Conservation (phyloP, 352 stramenopile genomes). For the Nothophytophthora sp. region DNA sequence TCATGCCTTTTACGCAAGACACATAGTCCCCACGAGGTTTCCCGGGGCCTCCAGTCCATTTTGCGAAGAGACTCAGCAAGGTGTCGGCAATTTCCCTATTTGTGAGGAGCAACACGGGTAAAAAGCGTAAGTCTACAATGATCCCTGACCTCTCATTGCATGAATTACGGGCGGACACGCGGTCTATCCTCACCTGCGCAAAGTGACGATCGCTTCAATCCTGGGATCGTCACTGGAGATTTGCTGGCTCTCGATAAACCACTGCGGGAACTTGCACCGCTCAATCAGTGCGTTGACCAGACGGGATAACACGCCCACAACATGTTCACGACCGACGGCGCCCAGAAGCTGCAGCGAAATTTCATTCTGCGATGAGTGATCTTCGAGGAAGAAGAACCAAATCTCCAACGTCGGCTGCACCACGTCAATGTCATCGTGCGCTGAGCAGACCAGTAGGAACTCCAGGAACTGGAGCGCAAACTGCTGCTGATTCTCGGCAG, state of each 20-base stretch:
- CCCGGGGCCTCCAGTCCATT: conserved; percentile 61
- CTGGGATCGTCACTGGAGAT: conserved; percentile 58
- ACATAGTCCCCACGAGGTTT: conserved; percentile 37
- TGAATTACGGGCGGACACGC: not conserved
- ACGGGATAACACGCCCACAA: conserved; percentile 48
- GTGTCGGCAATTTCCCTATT: conserved; percentile 81
- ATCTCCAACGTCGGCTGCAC: conserved; percentile 81
- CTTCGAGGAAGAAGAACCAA: conserved; percentile 88
- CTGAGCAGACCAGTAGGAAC: conserved; percentile 63
- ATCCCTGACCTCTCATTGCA: not conserved
- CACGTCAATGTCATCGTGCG: conserved; percentile 50
- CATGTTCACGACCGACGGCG: conserved; percentile 24
- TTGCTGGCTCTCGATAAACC: conserved; percentile 55
- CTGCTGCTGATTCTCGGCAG: conserved; percentile 6
- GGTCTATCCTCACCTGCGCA: conserved; percentile 53
- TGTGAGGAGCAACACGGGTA: not conserved
- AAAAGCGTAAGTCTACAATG: not conserved
- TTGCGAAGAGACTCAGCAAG: conserved; percentile 77
- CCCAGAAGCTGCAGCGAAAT: conserved; percentile 45
- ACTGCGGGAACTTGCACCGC: conserved; percentile 60
- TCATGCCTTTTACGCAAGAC: conserved; percentile 64
- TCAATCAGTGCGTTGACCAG: conserved; percentile 71
- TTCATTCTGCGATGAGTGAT: conserved; percentile 39
- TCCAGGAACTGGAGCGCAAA: conserved; percentile 52
- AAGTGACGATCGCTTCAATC: conserved; percentile 47